These are phyloP conservation scores for Hygrophorus russula DNA, from an alignment of 768 basidiomycete species.

Conservation along the genomic window DNA sequence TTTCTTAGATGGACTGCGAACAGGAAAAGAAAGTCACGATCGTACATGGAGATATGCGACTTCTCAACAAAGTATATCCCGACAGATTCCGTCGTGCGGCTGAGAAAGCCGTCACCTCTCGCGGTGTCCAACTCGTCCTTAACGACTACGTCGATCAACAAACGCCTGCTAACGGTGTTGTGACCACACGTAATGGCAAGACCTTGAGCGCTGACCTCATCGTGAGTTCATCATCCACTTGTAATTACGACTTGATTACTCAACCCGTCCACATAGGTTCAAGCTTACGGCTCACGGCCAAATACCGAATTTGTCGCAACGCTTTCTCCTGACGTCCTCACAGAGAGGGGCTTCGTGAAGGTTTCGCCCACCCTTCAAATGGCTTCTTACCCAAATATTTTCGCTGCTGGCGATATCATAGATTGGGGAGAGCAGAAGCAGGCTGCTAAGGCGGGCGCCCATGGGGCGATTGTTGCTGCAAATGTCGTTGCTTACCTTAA, in stretches of 20 bases:
- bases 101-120: constrained; percentile 26
- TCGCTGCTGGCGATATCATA: constrained; percentile 56
- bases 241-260: neutral
- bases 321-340: constrained; percentile 26
- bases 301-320: constrained; percentile 42
- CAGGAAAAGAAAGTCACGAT: constrained; percentile 44
- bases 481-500: constrained; percentile 38
- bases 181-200: constrained; percentile 42
- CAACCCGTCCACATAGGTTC: neutral
- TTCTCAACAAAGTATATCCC: constrained; percentile 49
- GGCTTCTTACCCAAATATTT: constrained; percentile 36
- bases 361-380: constrained; percentile 51
- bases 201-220: constrained; percentile 44
- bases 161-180: constrained; percentile 13
- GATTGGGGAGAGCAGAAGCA: constrained; percentile 58
- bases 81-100: constrained; percentile 38
- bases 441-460: constrained; percentile 30
- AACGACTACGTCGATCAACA: constrained; percentile 40
- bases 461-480: constrained; percentile 32
- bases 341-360: constrained; percentile 29
- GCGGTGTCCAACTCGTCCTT: constrained; percentile 40
- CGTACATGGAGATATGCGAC: constrained; percentile 40
- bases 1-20: neutral
- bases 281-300: constrained; percentile 33
- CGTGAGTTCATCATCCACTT: constrained; percentile 24